These are phyloP conservation scores for Discostella stelligeroides DNA, from an alignment of 108 stramenopile genomes.

Conservation along the genomic window DNA sequence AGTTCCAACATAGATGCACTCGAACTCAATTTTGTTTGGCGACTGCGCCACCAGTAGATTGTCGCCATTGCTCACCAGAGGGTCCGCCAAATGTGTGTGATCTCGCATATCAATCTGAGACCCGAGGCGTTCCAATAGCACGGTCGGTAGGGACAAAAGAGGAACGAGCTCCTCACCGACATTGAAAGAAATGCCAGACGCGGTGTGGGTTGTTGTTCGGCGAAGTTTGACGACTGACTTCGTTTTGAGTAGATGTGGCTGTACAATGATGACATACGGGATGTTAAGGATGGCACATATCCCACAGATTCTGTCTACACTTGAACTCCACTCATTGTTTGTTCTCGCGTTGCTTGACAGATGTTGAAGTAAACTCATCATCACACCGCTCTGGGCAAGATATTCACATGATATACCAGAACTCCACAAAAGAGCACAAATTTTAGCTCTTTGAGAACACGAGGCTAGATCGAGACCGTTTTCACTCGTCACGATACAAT, in stretches of 20 bases:
- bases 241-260: conserved; percentile 69
- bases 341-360: conserved; percentile 22
- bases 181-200: conserved; percentile 28
- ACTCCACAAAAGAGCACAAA: conserved; percentile 68
- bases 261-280: conserved; percentile 79
- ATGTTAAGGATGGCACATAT: conserved; percentile 72
- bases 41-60: conserved; percentile 14
- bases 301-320: conserved; percentile 69
- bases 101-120: conserved; percentile 11
- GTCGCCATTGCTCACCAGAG: conserved; percentile 16
- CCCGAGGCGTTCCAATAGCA: conserved; percentile 49
- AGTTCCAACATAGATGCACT: conserved; percentile 71
- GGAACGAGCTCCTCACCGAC: conserved; percentile 56
- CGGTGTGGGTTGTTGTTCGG: conserved; percentile 25
- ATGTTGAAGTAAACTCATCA: conserved; percentile 60
- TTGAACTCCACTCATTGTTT: conserved; percentile 59
- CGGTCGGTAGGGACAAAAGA: conserved; percentile 51
- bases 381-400: conserved; percentile 64
- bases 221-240: conserved; percentile 74
- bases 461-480: conserved; percentile 65
- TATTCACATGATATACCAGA: conserved; percentile 81
- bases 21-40: conserved; percentile 42
- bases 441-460: conserved; percentile 53
- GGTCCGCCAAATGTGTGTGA: conserved; percentile 6
- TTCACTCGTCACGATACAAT: conserved; percentile 65